phyloP scores from a whole-genome alignment of 1,284 basidiomycete species.

The Puccinia hordei region DNA sequence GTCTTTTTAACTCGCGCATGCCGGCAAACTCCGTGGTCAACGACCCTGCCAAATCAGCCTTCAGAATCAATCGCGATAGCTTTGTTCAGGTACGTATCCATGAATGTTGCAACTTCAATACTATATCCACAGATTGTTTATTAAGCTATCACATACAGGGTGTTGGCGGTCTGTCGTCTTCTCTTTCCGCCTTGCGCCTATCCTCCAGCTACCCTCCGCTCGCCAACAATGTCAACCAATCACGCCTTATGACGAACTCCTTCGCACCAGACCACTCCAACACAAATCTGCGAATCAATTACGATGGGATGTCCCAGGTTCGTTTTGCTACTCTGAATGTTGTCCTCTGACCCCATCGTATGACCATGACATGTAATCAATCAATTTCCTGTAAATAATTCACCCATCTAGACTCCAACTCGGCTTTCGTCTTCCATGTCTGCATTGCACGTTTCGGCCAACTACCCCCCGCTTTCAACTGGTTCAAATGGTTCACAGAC shows the following conservation, averaged over 20 bases:
- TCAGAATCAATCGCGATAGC: background rate
- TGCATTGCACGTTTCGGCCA: constrained; percentile 10
- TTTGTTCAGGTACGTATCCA: background rate
- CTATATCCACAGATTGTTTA: too few species aligned
- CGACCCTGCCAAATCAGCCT: background rate
- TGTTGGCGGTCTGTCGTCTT: background rate
- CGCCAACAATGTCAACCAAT: background rate
- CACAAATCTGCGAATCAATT: background rate
- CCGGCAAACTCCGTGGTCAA: background rate
- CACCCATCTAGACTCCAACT: background rate
- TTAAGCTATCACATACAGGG: background rate
- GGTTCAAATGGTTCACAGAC: background rate
- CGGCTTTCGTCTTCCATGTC: constrained; percentile 24
- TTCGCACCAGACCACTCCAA: background rate
- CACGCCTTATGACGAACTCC: background rate
- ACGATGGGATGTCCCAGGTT: constrained; percentile 9
- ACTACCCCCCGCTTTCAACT: constrained; percentile 2
- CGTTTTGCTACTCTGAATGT: background rate
- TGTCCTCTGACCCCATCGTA: background rate
- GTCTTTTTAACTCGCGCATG: background rate
- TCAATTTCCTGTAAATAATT: background rate
- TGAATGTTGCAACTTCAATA: too few species aligned
- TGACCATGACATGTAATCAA: background rate
- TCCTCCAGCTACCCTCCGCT: constrained; percentile 22
- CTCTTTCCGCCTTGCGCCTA: constrained; percentile 4